phyloP scores from a whole-genome alignment of 805 yeast species.

The Clavispora asparagi region DNA sequence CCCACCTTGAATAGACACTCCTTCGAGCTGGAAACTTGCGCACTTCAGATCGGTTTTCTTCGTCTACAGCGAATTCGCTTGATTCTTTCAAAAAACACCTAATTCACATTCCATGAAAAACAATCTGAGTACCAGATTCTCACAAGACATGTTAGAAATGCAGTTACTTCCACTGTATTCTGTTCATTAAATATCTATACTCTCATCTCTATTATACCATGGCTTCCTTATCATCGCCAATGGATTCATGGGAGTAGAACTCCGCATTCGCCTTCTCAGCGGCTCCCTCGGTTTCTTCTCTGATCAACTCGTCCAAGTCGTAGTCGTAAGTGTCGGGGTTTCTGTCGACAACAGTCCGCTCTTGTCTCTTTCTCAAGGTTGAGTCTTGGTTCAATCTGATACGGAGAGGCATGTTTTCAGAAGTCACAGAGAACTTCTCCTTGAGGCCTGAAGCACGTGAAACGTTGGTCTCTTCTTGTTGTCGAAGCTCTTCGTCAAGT shows the following conservation, averaged over 20 bases:
- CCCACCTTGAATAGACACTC: no score
- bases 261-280: conserved; percentile 5
- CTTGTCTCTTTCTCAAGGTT: conserved; percentile 26
- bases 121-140: no score
- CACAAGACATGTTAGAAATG: no score
- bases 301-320: conserved; percentile 39
- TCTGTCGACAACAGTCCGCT: conserved; percentile 29
- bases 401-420: conserved; percentile 33
- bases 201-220: conserved; percentile 7
- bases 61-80: no score
- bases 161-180: no score
- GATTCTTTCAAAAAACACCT: no score
- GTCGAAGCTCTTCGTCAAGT: conserved; percentile 30
- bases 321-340: conserved; percentile 41
- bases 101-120: no score
- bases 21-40: no score
- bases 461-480: conserved; percentile 7
- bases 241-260: conserved; percentile 6
- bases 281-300: conserved; percentile 28
- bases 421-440: conserved; percentile 27
- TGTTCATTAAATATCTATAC: neutral
- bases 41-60: no score
- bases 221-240: conserved; percentile 14
- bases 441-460: conserved; percentile 20
- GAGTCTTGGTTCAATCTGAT: conserved; percentile 24